Conservation (phyloP, 1,139 yeast genomes). For the Sugiyamaella japonica region DNA sequence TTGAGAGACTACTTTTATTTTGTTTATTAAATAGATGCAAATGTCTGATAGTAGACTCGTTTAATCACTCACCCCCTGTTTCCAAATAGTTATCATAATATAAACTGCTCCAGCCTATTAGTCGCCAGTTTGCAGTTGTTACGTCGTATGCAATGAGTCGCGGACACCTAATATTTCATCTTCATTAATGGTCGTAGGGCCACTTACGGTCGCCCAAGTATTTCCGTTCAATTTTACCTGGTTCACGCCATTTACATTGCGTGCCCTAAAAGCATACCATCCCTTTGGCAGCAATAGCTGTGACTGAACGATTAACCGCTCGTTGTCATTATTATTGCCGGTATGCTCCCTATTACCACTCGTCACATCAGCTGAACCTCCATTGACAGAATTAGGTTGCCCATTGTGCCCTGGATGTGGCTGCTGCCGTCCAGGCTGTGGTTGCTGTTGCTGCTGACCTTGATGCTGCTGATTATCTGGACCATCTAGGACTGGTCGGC, state of each 20-base stretch:
- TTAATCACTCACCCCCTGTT: background rate
- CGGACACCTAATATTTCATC: too few relatives aligned
- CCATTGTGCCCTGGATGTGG: constrained; percentile 1
- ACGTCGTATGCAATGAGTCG: background rate
- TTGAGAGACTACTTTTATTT: background rate
- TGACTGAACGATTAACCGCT: constrained; percentile 1
- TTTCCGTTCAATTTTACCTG: constrained; percentile 20
- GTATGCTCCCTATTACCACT: background rate
- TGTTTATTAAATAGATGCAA: constrained; percentile 6
- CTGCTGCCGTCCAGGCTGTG: constrained; percentile 12
- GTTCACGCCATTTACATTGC: constrained; percentile 17
- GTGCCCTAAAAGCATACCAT: constrained; percentile 27
- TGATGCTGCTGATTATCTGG: constrained; percentile 1
- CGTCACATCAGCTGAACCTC: background rate
- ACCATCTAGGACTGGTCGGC: constrained; percentile 60
- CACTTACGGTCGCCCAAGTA: constrained; percentile 24
- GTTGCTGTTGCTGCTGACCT: constrained; percentile 3
- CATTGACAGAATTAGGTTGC: background rate
- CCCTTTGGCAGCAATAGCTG: constrained; percentile 19
- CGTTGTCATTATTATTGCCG: background rate
- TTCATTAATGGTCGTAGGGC: background rate
- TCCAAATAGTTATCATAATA: too few relatives aligned
- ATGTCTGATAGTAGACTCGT: background rate
- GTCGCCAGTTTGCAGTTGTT: background rate
- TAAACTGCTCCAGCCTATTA: background rate